phyloP scores from a whole-genome alignment of 495 filamentous ascomycete genomes.

The Trichoderma reesei region DNA sequence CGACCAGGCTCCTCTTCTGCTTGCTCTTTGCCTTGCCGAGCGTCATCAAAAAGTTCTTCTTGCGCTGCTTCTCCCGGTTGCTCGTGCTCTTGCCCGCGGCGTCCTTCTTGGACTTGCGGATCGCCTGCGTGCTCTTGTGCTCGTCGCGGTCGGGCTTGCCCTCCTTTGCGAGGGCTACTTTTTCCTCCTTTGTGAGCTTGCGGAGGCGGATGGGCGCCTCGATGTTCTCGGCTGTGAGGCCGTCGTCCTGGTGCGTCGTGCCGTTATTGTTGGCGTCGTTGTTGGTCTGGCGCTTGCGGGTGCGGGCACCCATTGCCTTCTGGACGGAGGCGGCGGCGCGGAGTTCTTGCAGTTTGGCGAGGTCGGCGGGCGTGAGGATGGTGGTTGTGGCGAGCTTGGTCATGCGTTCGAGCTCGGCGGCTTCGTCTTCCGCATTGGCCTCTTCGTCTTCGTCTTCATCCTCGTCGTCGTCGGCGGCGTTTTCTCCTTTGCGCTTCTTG shows the following conservation, averaged over 20 bases:
- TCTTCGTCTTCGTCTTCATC: conserved; percentile 17
- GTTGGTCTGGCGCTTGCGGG: conserved; percentile 33
- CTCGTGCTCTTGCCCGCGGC: conserved; percentile 87
- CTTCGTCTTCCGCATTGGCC: conserved; percentile 26
- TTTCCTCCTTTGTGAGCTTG: conserved; percentile 71
- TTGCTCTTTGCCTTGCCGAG: conserved; percentile 87
- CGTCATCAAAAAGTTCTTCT: conserved; percentile 98
- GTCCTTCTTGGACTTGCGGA: conserved; percentile 73
- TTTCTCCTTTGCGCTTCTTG: conserved; percentile 47
- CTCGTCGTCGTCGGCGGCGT: background rate
- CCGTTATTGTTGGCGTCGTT: conserved; percentile 25
- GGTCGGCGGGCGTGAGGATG: conserved; percentile 85
- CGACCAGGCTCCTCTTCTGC: conserved; percentile 81
- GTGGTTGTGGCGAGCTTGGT: conserved; percentile 68
- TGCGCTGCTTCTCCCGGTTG: conserved; percentile 92
- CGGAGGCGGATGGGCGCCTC: conserved; percentile 61
- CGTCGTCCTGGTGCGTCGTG: conserved; percentile 60
- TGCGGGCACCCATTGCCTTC: conserved; percentile 38
- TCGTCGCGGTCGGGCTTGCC: conserved; percentile 62
- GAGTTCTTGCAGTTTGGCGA: conserved; percentile 85
- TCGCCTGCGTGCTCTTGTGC: conserved; percentile 72
- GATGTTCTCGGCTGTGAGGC: conserved; percentile 78
- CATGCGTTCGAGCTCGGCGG: conserved; percentile 28
- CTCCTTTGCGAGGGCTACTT: conserved; percentile 65
- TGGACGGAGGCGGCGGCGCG: conserved; percentile 60